Evolutionary conservation across 2,329 filamentous ascomycete species (phyloP).

Genomic region (Neofusicoccum ribis): DNA sequence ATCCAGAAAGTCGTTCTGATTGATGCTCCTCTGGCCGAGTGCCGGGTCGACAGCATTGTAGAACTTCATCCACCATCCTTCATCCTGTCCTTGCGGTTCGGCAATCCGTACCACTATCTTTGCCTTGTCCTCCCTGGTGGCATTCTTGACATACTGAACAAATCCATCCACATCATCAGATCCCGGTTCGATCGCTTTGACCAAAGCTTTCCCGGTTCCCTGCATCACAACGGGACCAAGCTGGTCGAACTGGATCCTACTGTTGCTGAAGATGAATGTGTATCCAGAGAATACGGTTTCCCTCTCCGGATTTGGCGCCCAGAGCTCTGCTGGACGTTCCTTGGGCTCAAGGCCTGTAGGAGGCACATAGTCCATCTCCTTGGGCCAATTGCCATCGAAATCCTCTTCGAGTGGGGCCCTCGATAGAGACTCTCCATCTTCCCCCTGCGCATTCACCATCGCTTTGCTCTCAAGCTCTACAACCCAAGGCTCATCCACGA

Average conservation of each 20-base stretch:
- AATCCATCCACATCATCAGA: conserved; percentile 74
- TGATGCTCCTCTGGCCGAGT: conserved; percentile 78
- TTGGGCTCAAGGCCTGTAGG: conserved; percentile 74
- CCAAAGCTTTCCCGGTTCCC: conserved; percentile 78
- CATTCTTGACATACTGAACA: conserved; percentile 71
- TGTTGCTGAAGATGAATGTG: conserved; percentile 83
- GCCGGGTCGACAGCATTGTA: conserved; percentile 67
- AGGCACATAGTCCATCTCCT: conserved; percentile 70
- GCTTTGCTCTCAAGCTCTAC: too few species aligned
- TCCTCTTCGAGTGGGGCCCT: conserved; percentile 72
- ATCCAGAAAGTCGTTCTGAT: conserved; percentile 90
- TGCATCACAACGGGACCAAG: conserved; percentile 73
- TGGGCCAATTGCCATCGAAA: conserved; percentile 77
- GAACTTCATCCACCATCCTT: conserved; percentile 70
- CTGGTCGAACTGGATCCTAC: conserved; percentile 68
- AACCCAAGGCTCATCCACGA: conserved; percentile 67
- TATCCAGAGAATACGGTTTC: conserved; percentile 79
- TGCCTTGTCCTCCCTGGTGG: conserved; percentile 65
- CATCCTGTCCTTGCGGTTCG: conserved; percentile 49
- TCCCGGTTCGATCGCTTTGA: conserved; percentile 61
- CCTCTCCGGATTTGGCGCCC: conserved; percentile 68
- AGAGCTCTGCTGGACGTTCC: conserved; percentile 65
- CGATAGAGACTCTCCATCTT: conserved; percentile 49
- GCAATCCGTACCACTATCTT: conserved; percentile 77
- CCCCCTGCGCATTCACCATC: conserved; percentile 68